Evolutionary conservation across 2,329 filamentous ascomycete species (phyloP).

Genomic region (Penicillium sp.): DNA sequence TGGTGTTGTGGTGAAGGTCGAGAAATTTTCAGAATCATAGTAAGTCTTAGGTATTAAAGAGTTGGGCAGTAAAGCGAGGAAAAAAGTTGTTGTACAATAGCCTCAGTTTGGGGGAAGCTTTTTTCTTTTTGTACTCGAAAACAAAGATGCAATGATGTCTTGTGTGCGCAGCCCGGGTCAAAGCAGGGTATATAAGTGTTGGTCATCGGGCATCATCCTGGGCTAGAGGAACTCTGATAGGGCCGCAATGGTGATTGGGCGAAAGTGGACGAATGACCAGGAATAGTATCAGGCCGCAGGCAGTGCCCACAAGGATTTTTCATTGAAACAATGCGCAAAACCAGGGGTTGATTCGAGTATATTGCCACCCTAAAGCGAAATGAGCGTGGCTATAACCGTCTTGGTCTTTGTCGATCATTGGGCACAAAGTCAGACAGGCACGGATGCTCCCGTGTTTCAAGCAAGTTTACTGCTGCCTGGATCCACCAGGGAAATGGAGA

Average conservation of each 20-base stretch:
- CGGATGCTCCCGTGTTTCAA: conserved; percentile 6
- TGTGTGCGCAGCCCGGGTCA: conserved; percentile 9
- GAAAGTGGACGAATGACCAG: conserved; percentile 15
- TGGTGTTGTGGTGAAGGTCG: conserved; percentile 12
- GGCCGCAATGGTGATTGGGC: conserved; percentile 23
- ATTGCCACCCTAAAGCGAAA: background rate
- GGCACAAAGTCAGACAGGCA: conserved; percentile 9
- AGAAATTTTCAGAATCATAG: conserved; percentile 4
- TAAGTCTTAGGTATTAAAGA: conserved; percentile 17
- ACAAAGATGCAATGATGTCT: conserved; percentile 17
- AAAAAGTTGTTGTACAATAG: conserved; percentile 4
- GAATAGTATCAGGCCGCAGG: conserved; percentile 20
- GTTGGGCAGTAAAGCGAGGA: conserved; percentile 5
- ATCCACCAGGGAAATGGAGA: background rate
- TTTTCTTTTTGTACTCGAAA: conserved; percentile 7
- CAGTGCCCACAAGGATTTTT: background rate
- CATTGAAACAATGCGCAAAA: background rate
- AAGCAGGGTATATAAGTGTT: conserved; percentile 21
- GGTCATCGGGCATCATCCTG: conserved; percentile 26
- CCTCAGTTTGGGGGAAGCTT: conserved; percentile 4
- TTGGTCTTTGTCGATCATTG: conserved; percentile 9
- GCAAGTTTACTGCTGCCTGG: background rate
- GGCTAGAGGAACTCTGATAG: conserved; percentile 19
- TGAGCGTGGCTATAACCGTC: background rate
- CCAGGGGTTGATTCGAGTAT: background rate